Evolutionary conservation across 2,329 filamentous ascomycete species (phyloP), one percentile per base, ranked within the genome.

Genomic region (Helminthosporium solani): DNA sequence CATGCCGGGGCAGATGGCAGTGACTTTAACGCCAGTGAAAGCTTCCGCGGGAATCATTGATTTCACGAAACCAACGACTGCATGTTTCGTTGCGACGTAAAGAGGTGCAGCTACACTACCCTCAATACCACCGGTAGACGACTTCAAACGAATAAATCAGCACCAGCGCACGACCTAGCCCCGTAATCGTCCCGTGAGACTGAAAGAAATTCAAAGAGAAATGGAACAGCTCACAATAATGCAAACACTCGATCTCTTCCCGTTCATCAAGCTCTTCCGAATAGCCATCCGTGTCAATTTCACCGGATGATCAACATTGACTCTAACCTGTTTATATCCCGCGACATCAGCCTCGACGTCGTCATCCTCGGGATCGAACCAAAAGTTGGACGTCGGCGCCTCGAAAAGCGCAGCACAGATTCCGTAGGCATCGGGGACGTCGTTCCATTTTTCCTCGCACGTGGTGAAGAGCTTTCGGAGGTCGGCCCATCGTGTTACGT

Each of bases 331-430:
- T 39, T 52, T 59, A 34, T 66, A 66, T 2, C 61, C 56, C 6
- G 57, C 36, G 9, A 18, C 33, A 12, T 12, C 25, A 27, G 7
- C 28, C 28, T 31, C 28, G 8, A 5, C 12, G 4, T 31, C 28
- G 2, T 61, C 60, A 21, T 58, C 27, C 35, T 66, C 63, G 0
- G 60, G 54, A 40, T 66, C 63, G 15, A 54, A 42, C 63, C 63
- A 66, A 38, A 64, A 66, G 33, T 63, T 65, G 8, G 57, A 61
- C 33, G 61, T 64, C 0, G 58, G 46, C 2, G 63, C 61, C 18
- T 65, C 62, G 38, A 66, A 66, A 0, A 66, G 34, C 3, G 62
- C 63, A 2, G 63, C 63, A 36, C 63, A 65, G 23, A 65, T 64
- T 7, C 58, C 63, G 41, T 66, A 66, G 7, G 57, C 60, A 40